Base-by-base conservation (phyloP, 192 early-diverging fungal species). In the Radiomyces spectabilis region DNA sequence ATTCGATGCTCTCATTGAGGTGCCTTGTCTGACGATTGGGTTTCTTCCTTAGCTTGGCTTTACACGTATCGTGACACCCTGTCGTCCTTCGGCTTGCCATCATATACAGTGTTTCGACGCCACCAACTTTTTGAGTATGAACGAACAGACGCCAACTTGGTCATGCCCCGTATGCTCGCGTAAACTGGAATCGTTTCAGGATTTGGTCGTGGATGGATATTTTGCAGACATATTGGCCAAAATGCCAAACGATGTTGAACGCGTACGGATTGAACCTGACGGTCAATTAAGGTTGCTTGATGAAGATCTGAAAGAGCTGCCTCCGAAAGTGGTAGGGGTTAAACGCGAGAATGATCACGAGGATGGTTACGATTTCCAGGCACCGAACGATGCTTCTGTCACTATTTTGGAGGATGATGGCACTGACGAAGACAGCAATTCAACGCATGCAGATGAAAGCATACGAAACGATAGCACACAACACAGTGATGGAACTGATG, bases 71-170 rank as follows among this genome's bases (percentile, higher is more conserved):
- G 66, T 47, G 0, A 59, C 71, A 16, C 88, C 91, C 0, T 71
- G 66, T 5, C 78, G 85, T 26, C 78, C 85, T 1, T 63, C 47
- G 12, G 58, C 65, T 7, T 93, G 91, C 54, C 55, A 77, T 32
- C 91, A 93, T 58, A 43, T 86, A n/a, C 88, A 93, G 61, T 93
- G 91, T 62, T 93, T 90, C 68, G 91, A 93, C 50, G 76, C 71
- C 12, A 76, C 70, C 5, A 82, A 78, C 1, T 91, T 85, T 53
- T 68, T 93, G 35, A 66, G 77, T 40, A 73, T 93, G 58, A 89
- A 88, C 39, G 77, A 82, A 42, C 78, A 77, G 39, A 72, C 74
- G 1, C 77, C 80, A 0, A 77, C 76, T 5, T 88, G 83, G 82
- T 78, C 69, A 41, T 93, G 91, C 35, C 87, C 89, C 0, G 80